These are phyloP conservation scores for Melanomma pulvis-pyrius DNA, from an alignment of 495 filamentous ascomycete genomes.

Conservation along the genomic window DNA sequence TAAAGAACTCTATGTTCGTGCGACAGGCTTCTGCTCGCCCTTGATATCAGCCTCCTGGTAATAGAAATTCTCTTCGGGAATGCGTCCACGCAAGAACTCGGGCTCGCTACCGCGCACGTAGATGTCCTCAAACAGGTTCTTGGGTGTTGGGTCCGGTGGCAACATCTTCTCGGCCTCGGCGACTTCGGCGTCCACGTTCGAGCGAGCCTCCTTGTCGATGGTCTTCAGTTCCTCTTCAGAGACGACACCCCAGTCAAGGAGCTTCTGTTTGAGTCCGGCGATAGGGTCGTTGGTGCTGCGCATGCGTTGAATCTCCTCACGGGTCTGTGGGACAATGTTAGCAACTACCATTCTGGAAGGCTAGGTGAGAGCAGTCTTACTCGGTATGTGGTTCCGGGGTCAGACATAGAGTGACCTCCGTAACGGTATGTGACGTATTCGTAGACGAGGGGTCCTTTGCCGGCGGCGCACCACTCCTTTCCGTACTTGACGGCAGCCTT, in stretches of 20 bases:
- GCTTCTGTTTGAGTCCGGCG: constrained; percentile 94
- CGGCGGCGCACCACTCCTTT: constrained; percentile 77
- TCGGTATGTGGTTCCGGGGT: constrained; percentile 98
- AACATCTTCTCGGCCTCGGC: constrained; percentile 84
- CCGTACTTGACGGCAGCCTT: constrained; percentile 93
- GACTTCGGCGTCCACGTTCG: constrained; percentile 85
- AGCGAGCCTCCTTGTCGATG: constrained; percentile 89
- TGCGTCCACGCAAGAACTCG: constrained; percentile 83
- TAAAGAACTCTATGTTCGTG: constrained; percentile 28
- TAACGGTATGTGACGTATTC: constrained; percentile 99
- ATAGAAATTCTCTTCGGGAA: constrained; percentile 92
- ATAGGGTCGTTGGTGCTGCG: constrained; percentile 97
- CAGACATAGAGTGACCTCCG: constrained; percentile 98
- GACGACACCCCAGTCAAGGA: constrained; percentile 90
- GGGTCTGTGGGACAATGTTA: constrained; percentile 55
- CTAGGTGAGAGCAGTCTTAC: constrained; percentile 26
- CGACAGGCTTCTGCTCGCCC: constrained; percentile 22
- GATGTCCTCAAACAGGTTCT: constrained; percentile 94
- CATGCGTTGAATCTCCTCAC: constrained; percentile 99
- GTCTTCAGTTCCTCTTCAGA: constrained; percentile 95
- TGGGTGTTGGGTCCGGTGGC: constrained; percentile 69
- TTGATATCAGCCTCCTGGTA: constrained; percentile 55
- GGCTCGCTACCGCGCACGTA: constrained; percentile 93
- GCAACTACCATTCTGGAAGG: neutral
- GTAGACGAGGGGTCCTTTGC: constrained; percentile 90